Conservation (phyloP, 495 filamentous ascomycete species). For the Penicillium goetzii region DNA sequence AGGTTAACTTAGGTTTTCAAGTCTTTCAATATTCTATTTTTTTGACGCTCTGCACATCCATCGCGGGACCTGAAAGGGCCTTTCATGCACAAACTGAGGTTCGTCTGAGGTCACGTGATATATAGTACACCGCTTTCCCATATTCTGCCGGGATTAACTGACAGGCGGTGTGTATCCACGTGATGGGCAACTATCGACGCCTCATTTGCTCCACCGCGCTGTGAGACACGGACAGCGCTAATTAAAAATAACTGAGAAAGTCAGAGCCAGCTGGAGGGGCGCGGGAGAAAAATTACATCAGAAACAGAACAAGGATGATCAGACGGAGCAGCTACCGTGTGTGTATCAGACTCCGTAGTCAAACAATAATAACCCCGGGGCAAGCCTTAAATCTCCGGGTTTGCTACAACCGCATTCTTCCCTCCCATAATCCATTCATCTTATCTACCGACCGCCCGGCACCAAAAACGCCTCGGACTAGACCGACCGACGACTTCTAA, state of each 20-base stretch:
- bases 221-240: conserved; percentile 32
- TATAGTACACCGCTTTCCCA: background rate
- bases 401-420: conserved; percentile 21
- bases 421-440: conserved; percentile 15
- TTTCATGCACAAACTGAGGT: conserved; percentile 2
- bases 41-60: background rate
- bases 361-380: background rate
- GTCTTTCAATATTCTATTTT: background rate
- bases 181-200: conserved; percentile 7
- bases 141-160: conserved; percentile 9
- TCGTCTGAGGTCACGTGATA: conserved; percentile 14
- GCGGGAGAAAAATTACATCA: background rate
- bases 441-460: conserved; percentile 19
- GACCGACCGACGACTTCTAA: background rate
- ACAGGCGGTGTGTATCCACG: conserved; percentile 15
- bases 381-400: conserved; percentile 25
- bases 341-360: conserved; percentile 11
- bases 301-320: conserved; percentile 11
- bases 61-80: background rate
- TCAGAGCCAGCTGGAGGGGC: background rate
- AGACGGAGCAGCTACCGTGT: conserved; percentile 16
- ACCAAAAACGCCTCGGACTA: conserved; percentile 6
- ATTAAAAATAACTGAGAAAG: conserved; percentile 31
- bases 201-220: conserved; percentile 17
- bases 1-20: background rate